These are phyloP conservation scores for Pseudogymnoascus sp. DNA, from an alignment of 2,329 filamentous ascomycete species.

Conservation along the genomic window DNA sequence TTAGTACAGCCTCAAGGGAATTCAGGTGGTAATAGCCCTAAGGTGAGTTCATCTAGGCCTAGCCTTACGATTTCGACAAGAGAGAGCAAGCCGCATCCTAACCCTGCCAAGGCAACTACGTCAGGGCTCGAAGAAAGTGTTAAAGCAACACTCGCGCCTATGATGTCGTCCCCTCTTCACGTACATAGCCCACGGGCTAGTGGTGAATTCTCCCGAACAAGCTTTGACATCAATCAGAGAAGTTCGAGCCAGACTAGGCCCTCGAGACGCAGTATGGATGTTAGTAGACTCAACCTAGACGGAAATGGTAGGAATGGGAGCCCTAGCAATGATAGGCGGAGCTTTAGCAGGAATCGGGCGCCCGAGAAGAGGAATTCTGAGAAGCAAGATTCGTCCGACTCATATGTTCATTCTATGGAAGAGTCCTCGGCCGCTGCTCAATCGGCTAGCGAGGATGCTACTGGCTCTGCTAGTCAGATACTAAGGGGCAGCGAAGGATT, in stretches of 20 bases:
- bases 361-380: constrained; percentile 43
- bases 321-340: constrained; percentile 50
- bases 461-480: constrained; percentile 83
- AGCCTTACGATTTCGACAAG: constrained; percentile 17
- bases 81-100: constrained; percentile 13
- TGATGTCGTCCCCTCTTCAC: constrained; percentile 20
- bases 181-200: constrained; percentile 46
- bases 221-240: constrained; percentile 44
- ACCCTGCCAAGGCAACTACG: constrained; percentile 19
- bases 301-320: constrained; percentile 45
- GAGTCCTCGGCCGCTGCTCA: constrained; percentile 63
- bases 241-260: constrained; percentile 39
- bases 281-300: constrained; percentile 36
- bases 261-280: constrained; percentile 41
- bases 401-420: constrained; percentile 64
- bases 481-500: constrained; percentile 83
- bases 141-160: constrained; percentile 50
- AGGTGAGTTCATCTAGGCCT: constrained; percentile 17
- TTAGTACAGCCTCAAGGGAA: constrained; percentile 14
- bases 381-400: constrained; percentile 60
- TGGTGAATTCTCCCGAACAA: constrained; percentile 42
- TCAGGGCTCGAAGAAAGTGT: constrained; percentile 44
- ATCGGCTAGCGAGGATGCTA: constrained; percentile 63
- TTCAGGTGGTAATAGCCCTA: constrained; percentile 18
- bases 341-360: constrained; percentile 39